Percentiles rank a stretch among this genome's conserved stretches.
phyloP scores from a whole-genome alignment of 495 filamentous ascomycete genomes.

The Xylaria longipes region DNA sequence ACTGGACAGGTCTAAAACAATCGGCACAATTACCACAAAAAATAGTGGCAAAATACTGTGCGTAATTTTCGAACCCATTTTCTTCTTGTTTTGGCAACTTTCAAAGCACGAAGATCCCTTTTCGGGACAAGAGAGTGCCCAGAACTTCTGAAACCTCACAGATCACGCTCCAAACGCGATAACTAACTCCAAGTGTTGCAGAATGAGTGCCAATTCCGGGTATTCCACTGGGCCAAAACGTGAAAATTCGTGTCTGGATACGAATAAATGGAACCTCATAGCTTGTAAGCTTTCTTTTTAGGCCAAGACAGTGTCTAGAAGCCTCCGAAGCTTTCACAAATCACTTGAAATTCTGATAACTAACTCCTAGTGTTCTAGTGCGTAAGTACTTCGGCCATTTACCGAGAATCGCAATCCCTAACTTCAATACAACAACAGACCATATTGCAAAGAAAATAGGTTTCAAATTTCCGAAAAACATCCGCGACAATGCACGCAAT shows the following conservation, averaged over 20 bases:
- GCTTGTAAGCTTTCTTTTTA: constrained; percentile 11
- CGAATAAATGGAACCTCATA: constrained; percentile 30
- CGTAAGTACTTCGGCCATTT: not conserved
- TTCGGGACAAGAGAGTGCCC: too few species aligned
- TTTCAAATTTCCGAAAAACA: constrained; percentile 33
- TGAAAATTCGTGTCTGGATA: constrained; percentile 28
- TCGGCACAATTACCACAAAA: constrained; percentile 32
- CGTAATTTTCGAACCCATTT: not conserved
- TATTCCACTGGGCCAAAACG: constrained; percentile 21
- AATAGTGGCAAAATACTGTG: constrained; percentile 24
- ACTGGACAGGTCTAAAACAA: constrained; percentile 34
- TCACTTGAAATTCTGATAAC: not conserved
- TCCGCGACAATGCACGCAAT: constrained; percentile 22
- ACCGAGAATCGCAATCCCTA: not conserved
- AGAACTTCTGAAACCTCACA: too few species aligned
- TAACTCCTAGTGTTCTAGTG: not conserved
- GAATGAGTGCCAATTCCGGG: constrained; percentile 31
- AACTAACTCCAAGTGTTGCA: not conserved
- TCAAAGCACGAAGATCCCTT: too few species aligned
- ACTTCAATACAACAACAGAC: not conserved
- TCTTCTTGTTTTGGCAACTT: too few species aligned
- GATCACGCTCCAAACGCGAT: too few species aligned
- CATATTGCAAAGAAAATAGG: constrained; percentile 25
- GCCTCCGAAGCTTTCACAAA: not conserved
- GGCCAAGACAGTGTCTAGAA: not conserved